Conservation (phyloP, 441 rosid genomes). For the Eruca vesicaria region DNA sequence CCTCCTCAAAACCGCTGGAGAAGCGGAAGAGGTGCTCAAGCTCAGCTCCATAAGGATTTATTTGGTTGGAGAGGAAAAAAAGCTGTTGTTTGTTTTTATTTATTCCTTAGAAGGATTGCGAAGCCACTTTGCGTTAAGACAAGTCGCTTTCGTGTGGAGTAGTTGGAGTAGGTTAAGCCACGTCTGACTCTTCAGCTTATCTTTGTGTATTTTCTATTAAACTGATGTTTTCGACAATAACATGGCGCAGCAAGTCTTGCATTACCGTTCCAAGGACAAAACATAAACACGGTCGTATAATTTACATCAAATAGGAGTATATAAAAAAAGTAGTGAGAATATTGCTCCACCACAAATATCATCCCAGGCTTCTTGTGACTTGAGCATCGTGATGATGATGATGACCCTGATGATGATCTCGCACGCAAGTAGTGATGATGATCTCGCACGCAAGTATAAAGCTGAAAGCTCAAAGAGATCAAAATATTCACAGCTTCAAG, state of each 20-base stretch:
- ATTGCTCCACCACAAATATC: slow-evolving; percentile 11
- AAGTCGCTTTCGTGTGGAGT: background rate
- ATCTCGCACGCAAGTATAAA: slow-evolving; percentile 4
- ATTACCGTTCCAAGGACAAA: slow-evolving; percentile 3
- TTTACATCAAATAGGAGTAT: slow-evolving; percentile 20
- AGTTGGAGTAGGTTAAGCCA: slow-evolving; percentile 36
- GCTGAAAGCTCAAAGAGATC: slow-evolving; percentile 15
- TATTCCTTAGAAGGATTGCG: slow-evolving; percentile 20
- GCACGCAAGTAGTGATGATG: background rate
- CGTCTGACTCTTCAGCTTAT: slow-evolving; percentile 26
- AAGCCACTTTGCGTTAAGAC: background rate
- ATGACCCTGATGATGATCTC: background rate
- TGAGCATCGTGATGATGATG: background rate
- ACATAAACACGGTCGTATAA: slow-evolving; percentile 7
- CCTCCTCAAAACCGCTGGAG: slow-evolving; percentile 35
- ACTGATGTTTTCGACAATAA: slow-evolving; percentile 15
- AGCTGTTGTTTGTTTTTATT: background rate
- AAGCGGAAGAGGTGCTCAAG: slow-evolving; percentile 43
- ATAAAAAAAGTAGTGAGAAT: background rate
- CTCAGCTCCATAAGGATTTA: slow-evolving; percentile 48
- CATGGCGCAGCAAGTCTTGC: slow-evolving; percentile 27
- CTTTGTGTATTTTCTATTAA: background rate
- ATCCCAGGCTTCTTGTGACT: slow-evolving; percentile 25
- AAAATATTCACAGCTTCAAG: slow-evolving; percentile 48
- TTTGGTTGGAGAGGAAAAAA: slow-evolving; percentile 34